These are phyloP conservation scores for Lepiota subincarnata DNA, from an alignment of 768 basidiomycete genomes.

Conservation along the genomic window DNA sequence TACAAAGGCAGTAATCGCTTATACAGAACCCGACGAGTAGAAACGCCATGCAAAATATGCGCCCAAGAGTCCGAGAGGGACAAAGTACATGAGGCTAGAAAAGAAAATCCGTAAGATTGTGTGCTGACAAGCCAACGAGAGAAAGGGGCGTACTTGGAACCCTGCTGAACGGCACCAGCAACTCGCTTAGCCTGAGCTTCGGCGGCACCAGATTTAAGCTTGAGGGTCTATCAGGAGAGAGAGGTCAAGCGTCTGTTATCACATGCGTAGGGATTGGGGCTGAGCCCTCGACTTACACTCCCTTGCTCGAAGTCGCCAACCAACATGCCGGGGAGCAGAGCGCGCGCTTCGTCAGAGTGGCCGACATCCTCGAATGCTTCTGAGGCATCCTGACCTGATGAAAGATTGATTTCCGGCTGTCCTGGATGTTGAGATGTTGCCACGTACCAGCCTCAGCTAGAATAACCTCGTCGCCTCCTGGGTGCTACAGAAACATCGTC, in stretches of 20 bases:
- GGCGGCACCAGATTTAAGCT: slow-evolving; percentile 49
- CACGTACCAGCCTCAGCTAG: slow-evolving; percentile 84
- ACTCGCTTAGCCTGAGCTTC: slow-evolving; percentile 42
- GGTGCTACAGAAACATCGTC: slow-evolving; percentile 49
- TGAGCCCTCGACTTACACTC: slow-evolving; percentile 41
- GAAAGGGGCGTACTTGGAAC: slow-evolving; percentile 54
- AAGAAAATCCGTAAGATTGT: slow-evolving; percentile 11
- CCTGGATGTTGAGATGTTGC: slow-evolving; percentile 16
- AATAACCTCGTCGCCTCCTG: slow-evolving; percentile 97
- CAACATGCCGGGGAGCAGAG: slow-evolving; percentile 70
- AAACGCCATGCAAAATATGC: slow-evolving; percentile 88
- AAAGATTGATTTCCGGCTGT: slow-evolving; percentile 9
- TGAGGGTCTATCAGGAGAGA: slow-evolving; percentile 35
- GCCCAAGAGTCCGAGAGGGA: slow-evolving; percentile 73
- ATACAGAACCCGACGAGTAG: slow-evolving; percentile 52
- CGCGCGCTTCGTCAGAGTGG: slow-evolving; percentile 97
- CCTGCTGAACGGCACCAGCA: slow-evolving; percentile 53
- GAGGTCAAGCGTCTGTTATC: slow-evolving; percentile 4
- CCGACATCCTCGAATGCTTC: slow-evolving; percentile 99
- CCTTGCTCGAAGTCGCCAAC: slow-evolving; percentile 80
- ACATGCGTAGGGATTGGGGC: slow-evolving; percentile 4
- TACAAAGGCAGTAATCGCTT: slow-evolving; percentile 17
- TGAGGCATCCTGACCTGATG: slow-evolving; percentile 85
- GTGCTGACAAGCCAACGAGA: slow-evolving; percentile 4
- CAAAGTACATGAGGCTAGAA: slow-evolving; percentile 72